Evolutionary conservation across 163 green algal species (phyloP).

Genomic region (Coccomyxa subellipsoidea): DNA sequence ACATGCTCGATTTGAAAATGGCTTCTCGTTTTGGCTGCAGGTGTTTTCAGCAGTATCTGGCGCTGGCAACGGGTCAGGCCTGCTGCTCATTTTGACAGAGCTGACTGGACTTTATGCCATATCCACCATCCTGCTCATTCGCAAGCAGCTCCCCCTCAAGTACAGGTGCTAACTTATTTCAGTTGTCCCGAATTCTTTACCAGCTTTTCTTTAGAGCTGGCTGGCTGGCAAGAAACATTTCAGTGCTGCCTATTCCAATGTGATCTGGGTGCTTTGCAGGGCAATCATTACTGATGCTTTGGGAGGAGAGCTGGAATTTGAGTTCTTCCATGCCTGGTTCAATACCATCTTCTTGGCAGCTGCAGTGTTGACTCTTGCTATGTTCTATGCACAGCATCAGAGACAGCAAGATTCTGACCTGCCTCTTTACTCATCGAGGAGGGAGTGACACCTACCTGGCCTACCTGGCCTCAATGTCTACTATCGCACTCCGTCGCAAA

Average conservation of each 20-base stretch:
- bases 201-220: not conserved
- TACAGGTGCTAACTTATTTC: constrained; percentile 37
- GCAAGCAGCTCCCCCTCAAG: constrained; percentile 72
- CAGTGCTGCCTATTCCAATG: not conserved
- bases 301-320: constrained; percentile 87
- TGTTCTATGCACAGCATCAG: constrained; percentile 51
- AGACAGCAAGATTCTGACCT: not conserved
- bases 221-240: not conserved
- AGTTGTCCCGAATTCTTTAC: not conserved
- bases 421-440: constrained; percentile 1
- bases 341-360: constrained; percentile 83
- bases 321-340: constrained; percentile 90
- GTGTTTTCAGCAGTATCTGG: constrained; percentile 44
- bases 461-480: no score
- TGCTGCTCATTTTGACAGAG: constrained; percentile 87
- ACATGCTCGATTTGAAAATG: no score
- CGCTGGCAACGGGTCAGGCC: constrained; percentile 46
- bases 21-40: no score
- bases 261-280: constrained; percentile 14
- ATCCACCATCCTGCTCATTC: constrained; percentile 88
- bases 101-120: constrained; percentile 93
- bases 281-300: constrained; percentile 63
- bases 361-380: constrained; percentile 58
- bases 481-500: no score
- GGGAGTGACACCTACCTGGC: no score